These are phyloP conservation scores for Canariomyces notabilis DNA, from an alignment of 2,329 filamentous ascomycete species.

Conservation along the genomic window DNA sequence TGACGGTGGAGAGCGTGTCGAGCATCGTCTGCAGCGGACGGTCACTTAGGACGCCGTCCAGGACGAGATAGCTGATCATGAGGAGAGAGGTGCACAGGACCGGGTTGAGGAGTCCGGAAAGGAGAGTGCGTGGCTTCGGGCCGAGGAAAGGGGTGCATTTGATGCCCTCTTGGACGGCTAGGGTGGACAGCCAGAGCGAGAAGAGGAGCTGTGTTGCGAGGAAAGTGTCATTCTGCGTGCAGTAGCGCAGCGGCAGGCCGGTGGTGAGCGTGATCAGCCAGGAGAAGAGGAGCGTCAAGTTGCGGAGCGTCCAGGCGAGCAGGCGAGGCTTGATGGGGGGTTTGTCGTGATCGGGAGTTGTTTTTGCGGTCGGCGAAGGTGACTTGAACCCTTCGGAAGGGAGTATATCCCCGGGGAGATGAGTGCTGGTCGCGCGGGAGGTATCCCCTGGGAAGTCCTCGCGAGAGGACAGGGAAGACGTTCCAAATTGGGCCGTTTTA, in stretches of 20 bases:
- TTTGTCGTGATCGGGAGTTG: neutral
- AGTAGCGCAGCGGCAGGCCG: slow-evolving; percentile 38
- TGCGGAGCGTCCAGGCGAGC: slow-evolving; percentile 11
- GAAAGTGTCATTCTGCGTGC: slow-evolving; percentile 31
- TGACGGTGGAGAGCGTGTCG: slow-evolving; percentile 26
- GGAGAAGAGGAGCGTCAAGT: slow-evolving; percentile 29
- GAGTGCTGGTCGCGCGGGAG: neutral
- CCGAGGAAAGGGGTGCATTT: slow-evolving; percentile 23
- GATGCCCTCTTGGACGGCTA: slow-evolving; percentile 35
- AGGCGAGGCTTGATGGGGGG: neutral
- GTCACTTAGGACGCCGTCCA: slow-evolving; percentile 31
- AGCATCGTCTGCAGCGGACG: slow-evolving; percentile 23
- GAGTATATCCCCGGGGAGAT: neutral
- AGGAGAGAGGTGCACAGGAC: slow-evolving; percentile 44
- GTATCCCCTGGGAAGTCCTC: slow-evolving; percentile 6
- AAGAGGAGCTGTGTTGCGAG: slow-evolving; percentile 45
- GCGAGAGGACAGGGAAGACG: slow-evolving; percentile 5
- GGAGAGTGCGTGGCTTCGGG: slow-evolving; percentile 23
- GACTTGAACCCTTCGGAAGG: neutral
- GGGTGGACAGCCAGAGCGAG: slow-evolving; percentile 44
- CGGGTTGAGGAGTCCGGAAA: slow-evolving; percentile 42
- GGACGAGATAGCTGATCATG: slow-evolving; percentile 40
- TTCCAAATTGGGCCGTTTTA: neutral
- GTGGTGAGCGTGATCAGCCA: slow-evolving; percentile 32
- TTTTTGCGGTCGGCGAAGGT: neutral